These are phyloP conservation scores for Postia placenta DNA, from an alignment of 768 basidiomycete species.

Conservation along the genomic window DNA sequence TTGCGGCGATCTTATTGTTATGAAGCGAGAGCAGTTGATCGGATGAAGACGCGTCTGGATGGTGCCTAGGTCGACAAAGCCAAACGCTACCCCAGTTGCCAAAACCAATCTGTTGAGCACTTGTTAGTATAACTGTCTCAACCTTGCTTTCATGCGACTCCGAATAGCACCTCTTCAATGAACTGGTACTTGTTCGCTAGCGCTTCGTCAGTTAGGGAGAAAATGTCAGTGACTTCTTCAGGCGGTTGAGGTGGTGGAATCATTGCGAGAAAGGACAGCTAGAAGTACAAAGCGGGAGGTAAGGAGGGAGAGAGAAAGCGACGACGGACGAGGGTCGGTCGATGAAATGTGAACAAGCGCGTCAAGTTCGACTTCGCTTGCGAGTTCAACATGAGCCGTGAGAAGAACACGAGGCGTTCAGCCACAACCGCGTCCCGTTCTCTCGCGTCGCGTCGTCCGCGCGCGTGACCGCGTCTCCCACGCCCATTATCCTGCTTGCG, in stretches of 20 bases:
- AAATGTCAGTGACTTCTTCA: slow-evolving; percentile 49
- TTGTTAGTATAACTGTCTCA: slow-evolving; percentile 1
- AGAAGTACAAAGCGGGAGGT: slow-evolving; percentile 13
- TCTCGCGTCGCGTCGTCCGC: neutral
- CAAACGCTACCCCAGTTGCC: slow-evolving; percentile 94
- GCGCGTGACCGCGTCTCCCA: too few species aligned
- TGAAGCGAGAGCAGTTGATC: slow-evolving; percentile 35
- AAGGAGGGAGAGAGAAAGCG: slow-evolving; percentile 3
- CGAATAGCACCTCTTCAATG: slow-evolving; percentile 53
- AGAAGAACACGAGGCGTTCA: slow-evolving; percentile 8
- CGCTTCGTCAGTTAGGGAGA: slow-evolving; percentile 68
- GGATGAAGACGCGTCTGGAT: slow-evolving; percentile 25
- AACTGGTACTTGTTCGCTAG: slow-evolving; percentile 69
- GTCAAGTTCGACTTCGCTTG: slow-evolving; percentile 3
- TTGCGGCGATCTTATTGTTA: slow-evolving; percentile 70
- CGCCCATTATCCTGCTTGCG: too few species aligned
- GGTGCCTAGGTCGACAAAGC: slow-evolving; percentile 62
- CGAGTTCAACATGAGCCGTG: slow-evolving; percentile 13
- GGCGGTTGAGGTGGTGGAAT: slow-evolving; percentile 26
- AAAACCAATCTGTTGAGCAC: slow-evolving; percentile 62
- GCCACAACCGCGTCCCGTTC: slow-evolving; percentile 14
- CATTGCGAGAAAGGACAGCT: slow-evolving; percentile 10
- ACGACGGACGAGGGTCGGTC: neutral
- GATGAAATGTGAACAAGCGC: neutral
- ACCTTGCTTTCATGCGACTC: slow-evolving; percentile 5